Percentiles rank a stretch among this genome's conserved stretches.
Evolutionary conservation across 495 filamentous ascomycete genomes (phyloP).

Genomic region (Eremomyces bilateralis): DNA sequence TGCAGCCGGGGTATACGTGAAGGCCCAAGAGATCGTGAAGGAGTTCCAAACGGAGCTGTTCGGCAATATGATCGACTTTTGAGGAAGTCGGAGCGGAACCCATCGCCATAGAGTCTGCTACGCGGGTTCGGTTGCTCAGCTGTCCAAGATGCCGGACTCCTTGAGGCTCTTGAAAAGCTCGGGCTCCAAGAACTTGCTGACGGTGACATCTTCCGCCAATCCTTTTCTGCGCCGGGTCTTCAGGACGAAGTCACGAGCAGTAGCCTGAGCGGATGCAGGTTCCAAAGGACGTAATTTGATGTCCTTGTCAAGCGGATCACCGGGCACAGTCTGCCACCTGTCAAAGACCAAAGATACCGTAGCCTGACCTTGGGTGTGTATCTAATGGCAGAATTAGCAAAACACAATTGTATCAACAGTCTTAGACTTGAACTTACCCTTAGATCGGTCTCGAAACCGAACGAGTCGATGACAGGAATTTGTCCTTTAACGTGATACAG

Average conservation of each 20-base stretch:
- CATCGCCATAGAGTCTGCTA: neutral
- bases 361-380: conserved; percentile 85
- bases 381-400: conserved; percentile 18
- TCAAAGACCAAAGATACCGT: conserved; percentile 87
- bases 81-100: neutral
- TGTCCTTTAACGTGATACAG: conserved; percentile 77
- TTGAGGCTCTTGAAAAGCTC: conserved; percentile 75
- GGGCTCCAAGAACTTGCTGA: conserved; percentile 87
- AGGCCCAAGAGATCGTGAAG: conserved; percentile 56
- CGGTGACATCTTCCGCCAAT: conserved; percentile 80
- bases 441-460: conserved; percentile 94
- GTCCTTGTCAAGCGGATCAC: conserved; percentile 80
- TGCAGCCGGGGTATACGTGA: conserved; percentile 65
- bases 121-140: conserved; percentile 7
- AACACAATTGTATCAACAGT: too few species aligned
- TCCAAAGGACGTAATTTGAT: conserved; percentile 65
- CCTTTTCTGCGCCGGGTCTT: conserved; percentile 91
- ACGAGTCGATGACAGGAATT: conserved; percentile 88
- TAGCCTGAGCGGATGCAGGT: conserved; percentile 65
- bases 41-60: conserved; percentile 49
- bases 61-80: conserved; percentile 35
- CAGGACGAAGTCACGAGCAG: conserved; percentile 83
- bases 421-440: conserved; percentile 21
- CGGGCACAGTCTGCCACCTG: conserved; percentile 83
- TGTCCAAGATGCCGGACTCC: conserved; percentile 73